Evolutionary conservation across 495 filamentous ascomycete genomes (phyloP).

Genomic region (Oidiodendron maius): DNA sequence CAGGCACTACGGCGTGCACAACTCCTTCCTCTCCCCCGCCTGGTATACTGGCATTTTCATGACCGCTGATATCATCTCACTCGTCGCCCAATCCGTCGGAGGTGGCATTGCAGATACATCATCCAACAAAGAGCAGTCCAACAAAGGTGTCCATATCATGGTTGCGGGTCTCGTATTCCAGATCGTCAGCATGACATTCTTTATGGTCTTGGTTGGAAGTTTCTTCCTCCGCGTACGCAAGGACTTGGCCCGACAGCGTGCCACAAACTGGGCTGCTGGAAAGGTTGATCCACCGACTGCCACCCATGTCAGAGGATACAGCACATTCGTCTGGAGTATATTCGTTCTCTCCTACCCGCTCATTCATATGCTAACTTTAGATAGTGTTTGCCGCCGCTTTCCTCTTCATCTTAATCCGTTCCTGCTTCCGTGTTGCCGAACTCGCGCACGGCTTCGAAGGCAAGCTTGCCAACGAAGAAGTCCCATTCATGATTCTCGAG

Average conservation of each 20-base stretch:
- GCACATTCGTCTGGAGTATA: slow-evolving; percentile 7
- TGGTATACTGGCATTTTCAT: slow-evolving; percentile 44
- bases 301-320: slow-evolving; percentile 3
- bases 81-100: slow-evolving; percentile 56
- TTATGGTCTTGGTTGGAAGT: slow-evolving; percentile 36
- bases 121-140: slow-evolving; percentile 28
- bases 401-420: slow-evolving; percentile 29
- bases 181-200: slow-evolving; percentile 43
- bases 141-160: slow-evolving; percentile 56
- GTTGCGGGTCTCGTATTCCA: slow-evolving; percentile 57
- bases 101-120: slow-evolving; percentile 51
- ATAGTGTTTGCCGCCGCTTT: slow-evolving; percentile 14
- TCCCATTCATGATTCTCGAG: slow-evolving; percentile 51
- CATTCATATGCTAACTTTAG: neutral
- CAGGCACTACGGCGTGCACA: slow-evolving; percentile 40
- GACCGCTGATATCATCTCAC: slow-evolving; percentile 53
- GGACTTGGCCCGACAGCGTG: neutral
- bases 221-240: slow-evolving; percentile 24
- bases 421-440: slow-evolving; percentile 30
- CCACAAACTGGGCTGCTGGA: neutral
- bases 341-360: neutral
- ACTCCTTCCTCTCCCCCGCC: slow-evolving; percentile 51
- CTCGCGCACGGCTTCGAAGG: slow-evolving; percentile 28
- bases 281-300: neutral
- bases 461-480: slow-evolving; percentile 39